Conservation (phyloP, 108 stramenopile genomes). For the Craspedostauros australis region DNA sequence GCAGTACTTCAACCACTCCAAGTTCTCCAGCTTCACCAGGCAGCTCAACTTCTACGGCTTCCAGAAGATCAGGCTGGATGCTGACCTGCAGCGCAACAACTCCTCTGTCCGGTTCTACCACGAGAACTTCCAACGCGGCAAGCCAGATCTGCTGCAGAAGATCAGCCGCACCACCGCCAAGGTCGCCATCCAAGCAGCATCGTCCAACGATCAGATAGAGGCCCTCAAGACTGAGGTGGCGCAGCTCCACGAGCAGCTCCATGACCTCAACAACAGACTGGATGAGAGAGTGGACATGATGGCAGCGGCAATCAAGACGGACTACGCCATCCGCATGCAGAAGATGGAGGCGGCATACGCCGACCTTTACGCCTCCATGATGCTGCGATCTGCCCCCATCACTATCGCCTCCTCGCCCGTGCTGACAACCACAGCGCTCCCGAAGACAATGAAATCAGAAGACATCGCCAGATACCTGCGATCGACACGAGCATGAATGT, state of each 20-base stretch:
- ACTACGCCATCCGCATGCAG: neutral
- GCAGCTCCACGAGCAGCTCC: neutral
- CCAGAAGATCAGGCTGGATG: neutral
- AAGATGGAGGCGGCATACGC: constrained; percentile 1
- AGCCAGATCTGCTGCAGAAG: constrained; percentile 49
- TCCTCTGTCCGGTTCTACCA: constrained; percentile 41
- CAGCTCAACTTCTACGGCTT: constrained; percentile 87
- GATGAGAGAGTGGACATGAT: constrained; percentile 4
- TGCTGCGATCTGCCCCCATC: constrained; percentile 1
- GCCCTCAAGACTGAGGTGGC: constrained; percentile 2
- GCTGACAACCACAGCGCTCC: too few relatives aligned
- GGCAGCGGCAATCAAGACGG: neutral
- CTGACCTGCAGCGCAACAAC: neutral
- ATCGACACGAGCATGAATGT: too few relatives aligned
- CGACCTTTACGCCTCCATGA: neutral
- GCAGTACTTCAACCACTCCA: constrained; percentile 83
- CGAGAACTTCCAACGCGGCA: constrained; percentile 41
- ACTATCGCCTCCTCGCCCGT: too few relatives aligned
- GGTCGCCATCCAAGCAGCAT: neutral
- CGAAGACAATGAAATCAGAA: too few relatives aligned
- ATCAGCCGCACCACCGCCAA: constrained; percentile 29
- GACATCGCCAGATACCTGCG: too few relatives aligned
- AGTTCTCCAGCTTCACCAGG: constrained; percentile 78
- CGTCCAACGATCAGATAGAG: neutral
- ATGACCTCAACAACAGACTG: neutral